Evolutionary conservation across 139 green algal species (phyloP), one percentile per base, ranked within the genome.

Genomic region (Tetratostichococcus sp.): DNA sequence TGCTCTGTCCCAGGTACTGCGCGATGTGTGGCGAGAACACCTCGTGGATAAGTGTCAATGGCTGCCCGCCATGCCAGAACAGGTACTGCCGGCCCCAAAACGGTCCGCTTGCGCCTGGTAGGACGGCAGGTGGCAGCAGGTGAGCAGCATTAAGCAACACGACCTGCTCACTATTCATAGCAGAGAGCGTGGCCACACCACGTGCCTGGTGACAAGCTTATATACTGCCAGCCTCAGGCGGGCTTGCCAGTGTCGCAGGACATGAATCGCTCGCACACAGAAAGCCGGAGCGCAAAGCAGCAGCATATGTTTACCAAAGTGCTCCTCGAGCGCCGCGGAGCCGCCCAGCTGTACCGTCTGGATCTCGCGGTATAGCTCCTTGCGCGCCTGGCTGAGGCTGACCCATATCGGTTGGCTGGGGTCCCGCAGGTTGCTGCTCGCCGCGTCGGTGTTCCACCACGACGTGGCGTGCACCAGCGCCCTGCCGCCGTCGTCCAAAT

Each of bases 21-120:
- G 83, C 32, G 32, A 96, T 70, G 1, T 35, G 31, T 1, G 75
- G 73, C 4, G 83, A 91, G 78, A 98, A 98, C 0, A 97, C 94
- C 77, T 98, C 95, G 71, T 98, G 95, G 34, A 98, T 98, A 21
- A 97, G 75, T 23, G 95, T 98, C 8, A 98, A 80, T 6, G 95
- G 94, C 42, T 78, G 57, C 2, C 89, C 86, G 11, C 85, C 83
- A 80, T 93, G 86, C 88, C 90, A 98, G 75, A 98, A 98, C 1
- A 95, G 75, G 85, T 98, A 98, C 43, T 95, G 85, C 17, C 95
- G 80, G 0, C 84, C 91, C 94, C 94, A 98, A 35, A 98, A 95
- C 1, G 90, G 92, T 2, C 92, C 94, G 2, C 23, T n/a, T 23
- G 69, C 39, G 25, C 77, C 39, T 50, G n/a, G n/a, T n/a, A n/a